phyloP scores from a whole-genome alignment of 805 yeast genomes.

The Hanseniaspora guilliermondii region DNA sequence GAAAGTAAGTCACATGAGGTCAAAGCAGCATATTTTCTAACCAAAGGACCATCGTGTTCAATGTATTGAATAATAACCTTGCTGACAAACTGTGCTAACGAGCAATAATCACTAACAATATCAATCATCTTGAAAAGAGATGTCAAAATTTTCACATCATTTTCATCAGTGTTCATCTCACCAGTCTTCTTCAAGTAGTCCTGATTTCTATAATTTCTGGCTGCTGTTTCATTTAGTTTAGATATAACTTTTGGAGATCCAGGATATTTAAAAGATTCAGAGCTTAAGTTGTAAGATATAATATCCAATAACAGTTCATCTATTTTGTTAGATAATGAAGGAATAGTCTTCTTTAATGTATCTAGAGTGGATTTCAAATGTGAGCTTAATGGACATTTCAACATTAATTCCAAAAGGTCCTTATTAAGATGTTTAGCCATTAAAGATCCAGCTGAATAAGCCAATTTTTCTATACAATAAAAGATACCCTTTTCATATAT shows the following conservation, averaged over 20 bases:
- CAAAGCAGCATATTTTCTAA: conserved; percentile 71
- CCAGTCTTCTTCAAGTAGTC: conserved; percentile 62
- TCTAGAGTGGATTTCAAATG: conserved; percentile 67
- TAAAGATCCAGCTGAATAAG: conserved; percentile 85
- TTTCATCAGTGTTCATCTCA: conserved; percentile 31
- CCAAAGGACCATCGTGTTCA: conserved; percentile 65
- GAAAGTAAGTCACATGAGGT: conserved; percentile 68
- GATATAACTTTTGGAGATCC: conserved; percentile 65
- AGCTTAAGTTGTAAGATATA: conserved; percentile 65
- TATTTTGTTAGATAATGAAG: conserved; percentile 64
- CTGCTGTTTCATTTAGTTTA: conserved; percentile 49
- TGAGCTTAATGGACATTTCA: conserved; percentile 72
- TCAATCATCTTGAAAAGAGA: conserved; percentile 71
- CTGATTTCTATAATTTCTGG: conserved; percentile 64
- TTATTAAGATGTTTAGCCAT: conserved; percentile 76
- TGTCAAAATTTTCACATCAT: conserved; percentile 43
- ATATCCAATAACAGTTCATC: conserved; percentile 59
- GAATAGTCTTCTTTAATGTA: conserved; percentile 57
- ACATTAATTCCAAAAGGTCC: conserved; percentile 65
- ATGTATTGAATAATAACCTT: conserved; percentile 73
- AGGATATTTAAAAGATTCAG: conserved; percentile 68
- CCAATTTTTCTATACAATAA: conserved; percentile 75
- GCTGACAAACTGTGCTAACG: conserved; percentile 77
- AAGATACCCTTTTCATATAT: conserved; percentile 78
- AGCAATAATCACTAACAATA: conserved; percentile 60